Conservation (phyloP, 345 rosid genomes). For the Salix brachista region DNA sequence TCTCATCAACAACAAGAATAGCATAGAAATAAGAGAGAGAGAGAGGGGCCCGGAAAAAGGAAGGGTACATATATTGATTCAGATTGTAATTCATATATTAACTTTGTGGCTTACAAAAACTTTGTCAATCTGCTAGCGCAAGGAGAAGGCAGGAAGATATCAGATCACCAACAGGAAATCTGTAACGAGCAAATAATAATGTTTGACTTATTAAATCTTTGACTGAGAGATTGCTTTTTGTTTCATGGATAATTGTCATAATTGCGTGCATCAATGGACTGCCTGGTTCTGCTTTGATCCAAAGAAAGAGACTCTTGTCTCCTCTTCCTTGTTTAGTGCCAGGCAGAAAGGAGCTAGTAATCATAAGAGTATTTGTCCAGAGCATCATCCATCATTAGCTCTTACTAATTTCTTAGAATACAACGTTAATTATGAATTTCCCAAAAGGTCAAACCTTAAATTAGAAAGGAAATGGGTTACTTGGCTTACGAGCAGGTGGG, state of each 20-base stretch:
- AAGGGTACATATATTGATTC: neutral
- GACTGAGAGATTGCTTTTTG: neutral
- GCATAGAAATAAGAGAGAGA: neutral
- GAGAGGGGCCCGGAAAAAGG: neutral
- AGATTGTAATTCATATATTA: neutral
- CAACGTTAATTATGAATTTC: neutral
- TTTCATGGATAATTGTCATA: neutral
- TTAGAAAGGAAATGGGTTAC: neutral
- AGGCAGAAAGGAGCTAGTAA: too few relatives aligned
- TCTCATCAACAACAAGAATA: neutral
- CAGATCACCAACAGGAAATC: neutral
- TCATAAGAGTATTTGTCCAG: neutral
- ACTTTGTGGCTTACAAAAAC: neutral
- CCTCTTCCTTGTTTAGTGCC: too few relatives aligned
- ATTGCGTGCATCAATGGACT: neutral
- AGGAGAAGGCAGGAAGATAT: neutral
- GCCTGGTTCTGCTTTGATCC: neutral
- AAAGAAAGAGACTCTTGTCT: too few relatives aligned
- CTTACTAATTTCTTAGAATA: neutral
- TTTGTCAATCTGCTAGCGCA: neutral
- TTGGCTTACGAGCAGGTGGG: conserved; percentile 69
- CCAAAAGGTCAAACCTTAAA: neutral
- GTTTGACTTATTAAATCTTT: neutral
- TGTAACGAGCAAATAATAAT: neutral
- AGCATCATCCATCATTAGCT: neutral